phyloP scores from a whole-genome alignment of 495 filamentous ascomycete genomes.

The Podospora pseudocomata region DNA sequence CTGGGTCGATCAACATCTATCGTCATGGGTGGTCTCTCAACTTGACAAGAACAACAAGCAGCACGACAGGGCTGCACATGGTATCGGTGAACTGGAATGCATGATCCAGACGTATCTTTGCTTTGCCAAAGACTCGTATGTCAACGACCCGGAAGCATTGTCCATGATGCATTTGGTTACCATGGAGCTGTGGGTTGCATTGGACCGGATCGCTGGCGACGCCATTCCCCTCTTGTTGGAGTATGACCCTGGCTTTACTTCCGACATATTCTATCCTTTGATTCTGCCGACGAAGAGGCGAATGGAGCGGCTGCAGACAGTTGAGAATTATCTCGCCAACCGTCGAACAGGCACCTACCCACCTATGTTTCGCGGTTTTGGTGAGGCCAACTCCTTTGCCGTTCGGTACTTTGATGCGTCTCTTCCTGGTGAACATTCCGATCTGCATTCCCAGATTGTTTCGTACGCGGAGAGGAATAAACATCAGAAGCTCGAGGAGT shows the following conservation, averaged over 20 bases:
- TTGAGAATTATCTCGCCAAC: slow-evolving; percentile 51
- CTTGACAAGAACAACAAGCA: neutral
- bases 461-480: slow-evolving; percentile 29
- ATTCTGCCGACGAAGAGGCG: slow-evolving; percentile 48
- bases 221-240: slow-evolving; percentile 42
- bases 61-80: neutral
- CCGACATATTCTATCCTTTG: slow-evolving; percentile 43
- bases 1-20: slow-evolving; percentile 20
- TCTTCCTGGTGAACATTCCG: slow-evolving; percentile 33
- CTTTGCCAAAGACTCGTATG: slow-evolving; percentile 33
- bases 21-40: slow-evolving; percentile 25
- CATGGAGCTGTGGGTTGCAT: slow-evolving; percentile 61
- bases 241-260: slow-evolving; percentile 50
- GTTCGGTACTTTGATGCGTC: slow-evolving; percentile 54
- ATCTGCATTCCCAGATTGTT: slow-evolving; percentile 40
- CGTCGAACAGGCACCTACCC: slow-evolving; percentile 22
- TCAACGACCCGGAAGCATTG: slow-evolving; percentile 44
- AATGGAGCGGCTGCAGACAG: slow-evolving; percentile 45
- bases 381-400: slow-evolving; percentile 42
- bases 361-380: slow-evolving; percentile 37
- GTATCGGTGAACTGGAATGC: slow-evolving; percentile 14
- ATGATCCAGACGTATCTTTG: slow-evolving; percentile 27
- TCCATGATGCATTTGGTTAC: slow-evolving; percentile 60
- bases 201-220: slow-evolving; percentile 49
- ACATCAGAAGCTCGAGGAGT: slow-evolving; percentile 44